These are phyloP conservation scores for Xylogone sp. DNA, from an alignment of 2,329 filamentous ascomycete genomes.

Conservation along the genomic window DNA sequence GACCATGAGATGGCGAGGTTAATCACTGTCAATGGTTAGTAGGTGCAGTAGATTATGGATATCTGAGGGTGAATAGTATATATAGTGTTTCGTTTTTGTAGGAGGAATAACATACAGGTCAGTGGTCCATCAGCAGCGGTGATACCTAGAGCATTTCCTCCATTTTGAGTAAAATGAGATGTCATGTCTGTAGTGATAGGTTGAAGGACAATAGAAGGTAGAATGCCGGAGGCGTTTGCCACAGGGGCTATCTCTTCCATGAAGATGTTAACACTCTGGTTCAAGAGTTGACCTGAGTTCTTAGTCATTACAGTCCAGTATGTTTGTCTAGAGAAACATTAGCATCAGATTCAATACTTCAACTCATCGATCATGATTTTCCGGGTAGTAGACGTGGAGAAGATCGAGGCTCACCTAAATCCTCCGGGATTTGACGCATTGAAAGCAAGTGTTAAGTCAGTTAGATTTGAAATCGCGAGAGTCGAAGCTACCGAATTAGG, in stretches of 20 bases:
- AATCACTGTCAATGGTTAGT: conserved; percentile 6
- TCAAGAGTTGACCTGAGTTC: conserved; percentile 7
- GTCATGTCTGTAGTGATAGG: conserved; percentile 36
- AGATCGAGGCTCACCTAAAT: conserved; percentile 3
- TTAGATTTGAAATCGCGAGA: conserved; percentile 13
- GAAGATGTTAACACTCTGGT: conserved; percentile 16
- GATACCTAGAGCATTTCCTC: conserved; percentile 22
- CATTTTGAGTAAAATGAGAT: conserved; percentile 31
- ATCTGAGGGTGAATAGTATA: too few relatives aligned
- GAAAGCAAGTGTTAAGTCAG: conserved; percentile 15
- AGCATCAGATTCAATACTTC: too few relatives aligned
- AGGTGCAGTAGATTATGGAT: conserved; percentile 6
- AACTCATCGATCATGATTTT: too few relatives aligned
- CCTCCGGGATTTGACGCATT: conserved; percentile 17
- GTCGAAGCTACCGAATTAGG: conserved; percentile 11
- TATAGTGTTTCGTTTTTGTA: too few relatives aligned
- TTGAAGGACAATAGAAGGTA: conserved; percentile 28
- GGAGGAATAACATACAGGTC: conserved; percentile 12
- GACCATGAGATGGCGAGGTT: conserved; percentile 25
- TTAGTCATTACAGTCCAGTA: conserved; percentile 9
- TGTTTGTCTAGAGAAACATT: conserved; percentile 5
- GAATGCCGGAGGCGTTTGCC: conserved; percentile 8
- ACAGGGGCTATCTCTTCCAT: conserved; percentile 13
- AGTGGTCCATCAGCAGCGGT: conserved; percentile 8
- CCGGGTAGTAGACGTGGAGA: too few relatives aligned